Evolutionary conservation across 768 basidiomycete genomes (phyloP), one percentile per base, ranked within the genome.

Genomic region (Tulasnella calospora): DNA sequence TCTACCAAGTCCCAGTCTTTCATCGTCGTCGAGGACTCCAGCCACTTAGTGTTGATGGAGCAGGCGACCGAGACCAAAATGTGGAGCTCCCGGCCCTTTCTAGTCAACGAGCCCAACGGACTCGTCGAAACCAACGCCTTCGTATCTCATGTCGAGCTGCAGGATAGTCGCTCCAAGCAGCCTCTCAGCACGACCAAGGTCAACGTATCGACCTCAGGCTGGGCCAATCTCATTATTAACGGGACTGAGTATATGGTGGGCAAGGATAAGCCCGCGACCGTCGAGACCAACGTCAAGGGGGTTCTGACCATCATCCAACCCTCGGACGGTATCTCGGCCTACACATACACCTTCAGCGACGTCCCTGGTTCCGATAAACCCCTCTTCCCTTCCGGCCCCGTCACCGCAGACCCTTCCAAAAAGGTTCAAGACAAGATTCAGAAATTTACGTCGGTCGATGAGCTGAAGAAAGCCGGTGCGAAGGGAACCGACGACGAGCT

Each of bases 281-380:
- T 77, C 1, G 61, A 47, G 33, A 71, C 76, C 30, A 38, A 77
- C 27, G 61, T 47, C 57, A 77, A 70, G 33, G 76, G 76, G 36
- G 61, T 61, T 77, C 15, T 77, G 12, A 77, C 76, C n/a, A 77
- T 77, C 38, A 70, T 77, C 23, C 61, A 57, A 33, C 76, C 55
- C 21, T 57, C 76, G 27, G 30, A 35, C 55, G 76, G 67, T 69
- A 47, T 77, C 23, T 47, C 47, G 10, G 57, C 76, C n/a, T 77
- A 77, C 76, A 61, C 23, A 8, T 61, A 57, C 61, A 33, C 23
- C 23, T 36, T 77, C 57, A 35, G n/a, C 36, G 76, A 77, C 61
- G 35, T 40, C 19, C 38, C 76, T 23, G 61, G 61, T 27, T 69
- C 76, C 30, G 23, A 13, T 15, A 70, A 3, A 3, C 3, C 21